Evolutionary conservation across 2,329 filamentous ascomycete species (phyloP).

Genomic region (Colletotrichum destructivum): DNA sequence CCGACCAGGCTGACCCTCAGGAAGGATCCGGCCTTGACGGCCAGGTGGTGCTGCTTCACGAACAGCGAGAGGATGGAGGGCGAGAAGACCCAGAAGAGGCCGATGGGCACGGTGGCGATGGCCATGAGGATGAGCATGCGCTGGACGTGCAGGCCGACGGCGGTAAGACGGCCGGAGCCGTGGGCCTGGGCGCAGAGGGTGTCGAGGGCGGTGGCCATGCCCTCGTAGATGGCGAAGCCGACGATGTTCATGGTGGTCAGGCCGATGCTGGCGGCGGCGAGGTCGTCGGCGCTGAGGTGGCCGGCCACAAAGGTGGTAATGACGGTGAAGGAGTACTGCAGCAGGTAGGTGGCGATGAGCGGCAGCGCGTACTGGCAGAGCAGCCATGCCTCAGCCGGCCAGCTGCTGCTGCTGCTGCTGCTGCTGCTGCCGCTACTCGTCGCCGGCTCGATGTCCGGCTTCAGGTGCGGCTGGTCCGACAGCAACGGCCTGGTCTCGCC

Average conservation of each 20-base stretch:
- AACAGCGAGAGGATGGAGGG: conserved; percentile 61
- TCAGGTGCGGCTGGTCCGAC: conserved; percentile 33
- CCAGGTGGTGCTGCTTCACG: conserved; percentile 63
- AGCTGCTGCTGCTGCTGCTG: not conserved
- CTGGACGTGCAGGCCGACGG: conserved; percentile 67
- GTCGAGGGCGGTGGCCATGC: conserved; percentile 66
- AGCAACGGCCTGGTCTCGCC: conserved; percentile 37
- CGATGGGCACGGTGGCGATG: conserved; percentile 63
- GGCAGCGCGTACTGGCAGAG: conserved; percentile 59
- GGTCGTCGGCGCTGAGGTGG: conserved; percentile 65
- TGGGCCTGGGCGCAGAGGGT: conserved; percentile 68
- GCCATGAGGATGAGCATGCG: conserved; percentile 67
- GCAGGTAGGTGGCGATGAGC: conserved; percentile 66
- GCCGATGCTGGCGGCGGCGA: conserved; percentile 67
- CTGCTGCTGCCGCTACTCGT: no score
- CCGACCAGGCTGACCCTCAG: conserved; percentile 64
- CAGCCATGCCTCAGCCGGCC: conserved; percentile 36
- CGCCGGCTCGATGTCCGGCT: conserved; percentile 31
- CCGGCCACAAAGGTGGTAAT: conserved; percentile 67
- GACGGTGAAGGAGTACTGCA: conserved; percentile 65
- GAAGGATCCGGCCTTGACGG: conserved; percentile 64
- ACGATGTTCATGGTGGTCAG: conserved; percentile 69
- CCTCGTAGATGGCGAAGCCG: conserved; percentile 65
- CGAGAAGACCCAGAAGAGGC: conserved; percentile 63
- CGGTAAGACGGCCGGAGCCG: conserved; percentile 61